Percentiles rank a stretch among this genome's conserved stretches.
Conservation (phyloP, 2,329 filamentous ascomycete species). For the Colletotrichum liriopes region DNA sequence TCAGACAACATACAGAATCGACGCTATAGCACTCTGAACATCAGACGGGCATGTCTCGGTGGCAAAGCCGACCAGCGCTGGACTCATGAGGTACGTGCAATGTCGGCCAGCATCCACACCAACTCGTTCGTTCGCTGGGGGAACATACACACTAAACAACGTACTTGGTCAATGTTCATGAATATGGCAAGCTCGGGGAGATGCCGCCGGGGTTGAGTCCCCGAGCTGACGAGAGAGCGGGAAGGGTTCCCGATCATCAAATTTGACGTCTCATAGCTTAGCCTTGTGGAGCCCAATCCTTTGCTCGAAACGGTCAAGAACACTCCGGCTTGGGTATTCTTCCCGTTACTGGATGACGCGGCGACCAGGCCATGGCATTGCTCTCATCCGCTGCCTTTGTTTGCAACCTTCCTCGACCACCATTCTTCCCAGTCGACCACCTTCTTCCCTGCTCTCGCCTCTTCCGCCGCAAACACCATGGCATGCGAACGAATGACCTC, state of each 20-base stretch:
- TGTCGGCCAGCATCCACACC: background rate
- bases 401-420: constrained; percentile 70
- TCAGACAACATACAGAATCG: background rate
- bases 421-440: constrained; percentile 83
- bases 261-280: background rate
- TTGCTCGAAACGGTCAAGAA: background rate
- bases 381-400: constrained; percentile 20
- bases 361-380: background rate
- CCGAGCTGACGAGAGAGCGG: background rate
- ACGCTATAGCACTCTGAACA: constrained; percentile 1
- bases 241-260: background rate
- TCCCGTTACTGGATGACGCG: background rate
- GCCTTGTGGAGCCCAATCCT: background rate
- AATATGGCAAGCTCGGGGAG: constrained; percentile 12
- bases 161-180: background rate
- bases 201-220: constrained; percentile 10
- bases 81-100: background rate
- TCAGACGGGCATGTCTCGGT: constrained; percentile 14
- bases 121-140: background rate
- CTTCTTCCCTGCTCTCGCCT: constrained; percentile 79
- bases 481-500: constrained; percentile 93
- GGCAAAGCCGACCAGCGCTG: background rate
- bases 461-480: constrained; percentile 94
- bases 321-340: no score
- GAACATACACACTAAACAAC: background rate